Base-by-base conservation (phyloP, 345 rosid genomes). In the Turnera subulata region DNA sequence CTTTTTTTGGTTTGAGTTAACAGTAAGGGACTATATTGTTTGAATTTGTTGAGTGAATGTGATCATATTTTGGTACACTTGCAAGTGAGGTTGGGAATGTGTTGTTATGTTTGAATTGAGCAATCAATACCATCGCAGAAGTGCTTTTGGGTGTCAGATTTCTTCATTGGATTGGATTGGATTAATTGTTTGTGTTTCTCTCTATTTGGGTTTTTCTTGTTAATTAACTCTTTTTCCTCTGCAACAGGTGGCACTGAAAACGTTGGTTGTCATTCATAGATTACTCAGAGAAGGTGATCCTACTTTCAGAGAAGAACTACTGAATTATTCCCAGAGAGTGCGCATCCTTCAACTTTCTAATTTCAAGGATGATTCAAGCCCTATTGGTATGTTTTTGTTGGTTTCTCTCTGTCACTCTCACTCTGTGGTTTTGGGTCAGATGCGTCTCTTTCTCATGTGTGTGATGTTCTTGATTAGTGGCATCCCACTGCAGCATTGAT, bases 281-380 rank as follows among this genome's bases (percentile, higher is more conserved):
- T 59, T 79, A 55, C 47, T 88, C 65, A 90, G 97, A 66, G 99
- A 94, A 55, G 97, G 99, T 26, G 96, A 94, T 80, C 95, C 95
- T 17, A 85, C 96, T 11, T 88, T 88, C 66, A 80, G 92, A 78
- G 99, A 88, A 73, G 97, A 94, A 66, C 61, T 94, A 45, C 61
- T 90, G 65, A 85, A 78, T 50, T 87, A 81, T 62, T 88, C 97
- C 2, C 90, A 77, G 66, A 84, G 92, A 77, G 96, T 85, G 32
- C 81, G 84, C 21, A 85, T 94, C 70, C 82, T 94, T 59, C 96
- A 90, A 20, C 89, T 94, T 61, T 88, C 97, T 46, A 88, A 85
- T 69, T 90, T 94, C 65, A 94, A 94, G 78, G 99, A 94, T 80
- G 97, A 90, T 77, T 94, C 99, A 25, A 90, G 96, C 63, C 97